Base-by-base conservation (phyloP, 2,329 filamentous ascomycete genomes). In the Botryotinia narcissicola region DNA sequence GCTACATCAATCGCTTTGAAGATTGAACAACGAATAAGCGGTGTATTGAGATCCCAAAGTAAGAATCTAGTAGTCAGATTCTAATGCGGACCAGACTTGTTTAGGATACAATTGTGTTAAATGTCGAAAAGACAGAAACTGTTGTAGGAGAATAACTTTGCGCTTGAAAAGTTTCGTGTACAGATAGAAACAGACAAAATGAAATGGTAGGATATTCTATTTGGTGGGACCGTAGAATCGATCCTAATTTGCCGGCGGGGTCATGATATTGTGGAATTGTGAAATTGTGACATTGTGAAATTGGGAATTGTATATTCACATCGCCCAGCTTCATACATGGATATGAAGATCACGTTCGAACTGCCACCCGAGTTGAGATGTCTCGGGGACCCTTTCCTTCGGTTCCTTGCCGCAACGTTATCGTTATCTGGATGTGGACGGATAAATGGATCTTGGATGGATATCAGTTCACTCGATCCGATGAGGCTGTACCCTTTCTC, bases 391-490 rank as follows among this genome's bases (percentile, higher is more conserved):
- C 25, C 61, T n/a, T n/a, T 1, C 60, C 8, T 42, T 18, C 35
- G 60, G 60, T 62, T 62, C 37, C 60, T 62, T 62, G 22, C 35
- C 60, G 60, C 35, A 40, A 35, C n/a, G 37, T 63, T 42, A 63
- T 40, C 37, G 61, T 29, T 63, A 42, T 63, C 61, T 63, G 40
- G 61, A 29, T 40, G 37, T 44, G 37, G n/a, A 63, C 16, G 40
- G 40, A 29, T 5, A 40, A 18, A 62, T 62, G 22, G 35, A 40
- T 62, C 25, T n/a, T n/a, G 22, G 22, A 42, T 40, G 18, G 25
- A 40, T 60, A 9, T 60, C 29, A 42, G n/a, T 29, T 29, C 60
- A 42, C 7, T n/a, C 25, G 60, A 29, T 62, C 25, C 4, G 25
- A 63, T 44, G 37, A 63, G 61, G 37, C 61, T 63, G 61, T 44